Evolutionary conservation across 2,329 filamentous ascomycete species (phyloP), one percentile per base, ranked within the genome.

Genomic region (Cylindrodendrum hubeiense): DNA sequence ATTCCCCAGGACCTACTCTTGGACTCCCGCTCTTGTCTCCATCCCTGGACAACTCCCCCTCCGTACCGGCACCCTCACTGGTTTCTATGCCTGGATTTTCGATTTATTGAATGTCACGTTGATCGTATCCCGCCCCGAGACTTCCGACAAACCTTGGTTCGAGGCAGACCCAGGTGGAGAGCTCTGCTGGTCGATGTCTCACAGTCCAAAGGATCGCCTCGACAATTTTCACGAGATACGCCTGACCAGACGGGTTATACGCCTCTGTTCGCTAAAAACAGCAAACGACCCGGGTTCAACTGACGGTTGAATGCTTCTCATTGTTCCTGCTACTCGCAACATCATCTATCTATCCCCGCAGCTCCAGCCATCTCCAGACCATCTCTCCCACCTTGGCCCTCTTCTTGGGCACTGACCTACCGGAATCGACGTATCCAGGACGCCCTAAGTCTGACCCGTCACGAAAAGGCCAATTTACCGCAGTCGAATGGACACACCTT

Each of bases 171-270:
- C 24, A 22, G 41, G 54, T 59, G 34, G 44, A 59, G 39, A 51
- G 24, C 34, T 55, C 24, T 52, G 60, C 54, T 66, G 22, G 47
- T 46, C 51, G 30, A 63, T 66, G 60, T 60, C 59, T 63, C 52
- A 51, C 30, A 55, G 60, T 44, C 33, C 44, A 52, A 59, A 39
- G n/a, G 43, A 46, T 41, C 49, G 22, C 44, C 19, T 10, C 39
- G n/a, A 49, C 50, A 21, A 10, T 33, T 34, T 60, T 22, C 34
- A 30, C 26, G 34, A 50, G 33, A 57, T 52, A 41, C 46, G 30
- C 46, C 46, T 52, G 37, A 37, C 19, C n/a, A 61, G 44, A 47
- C 22, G 55, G 41, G 33, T 33, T 43, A 51, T 50, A 39, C 49
- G 6, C 41, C 26, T 43, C 49, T 41, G 41, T 53, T 37, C 13